Conservation (phyloP, 2,329 filamentous ascomycete species). For the Orbilia quercus region DNA sequence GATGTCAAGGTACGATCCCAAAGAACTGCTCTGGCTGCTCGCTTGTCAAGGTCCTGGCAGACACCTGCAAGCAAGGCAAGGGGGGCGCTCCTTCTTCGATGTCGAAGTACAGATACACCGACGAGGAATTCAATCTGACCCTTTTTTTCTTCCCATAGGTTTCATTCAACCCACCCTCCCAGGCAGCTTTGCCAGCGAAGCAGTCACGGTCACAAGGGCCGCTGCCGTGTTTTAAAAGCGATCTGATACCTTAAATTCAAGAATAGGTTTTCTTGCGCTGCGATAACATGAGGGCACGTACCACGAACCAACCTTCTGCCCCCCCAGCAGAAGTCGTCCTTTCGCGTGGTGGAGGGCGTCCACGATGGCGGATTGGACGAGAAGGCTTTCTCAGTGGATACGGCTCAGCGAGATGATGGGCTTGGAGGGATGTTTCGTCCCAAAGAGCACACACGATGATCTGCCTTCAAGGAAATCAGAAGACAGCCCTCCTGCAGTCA, state of each 20-base stretch:
- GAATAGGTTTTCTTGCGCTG: slow-evolving; percentile 55
- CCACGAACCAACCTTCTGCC: slow-evolving; percentile 30
- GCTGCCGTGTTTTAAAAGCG: slow-evolving; percentile 56
- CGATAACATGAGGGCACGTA: slow-evolving; percentile 55
- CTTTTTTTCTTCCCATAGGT: neutral
- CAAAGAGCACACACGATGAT: slow-evolving; percentile 45
- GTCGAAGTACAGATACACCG: slow-evolving; percentile 44
- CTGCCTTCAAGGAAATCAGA: slow-evolving; percentile 49
- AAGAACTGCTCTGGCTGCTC: slow-evolving; percentile 42
- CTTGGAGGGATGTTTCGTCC: slow-evolving; percentile 54
- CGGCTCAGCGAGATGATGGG: slow-evolving; percentile 37
- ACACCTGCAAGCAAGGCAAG: slow-evolving; percentile 54
- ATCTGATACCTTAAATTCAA: slow-evolving; percentile 57
- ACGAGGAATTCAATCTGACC: slow-evolving; percentile 20
- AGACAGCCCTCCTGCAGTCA: slow-evolving; percentile 43
- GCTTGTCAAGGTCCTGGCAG: slow-evolving; percentile 48
- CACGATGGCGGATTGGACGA: slow-evolving; percentile 52
- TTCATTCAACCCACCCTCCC: slow-evolving; percentile 33
- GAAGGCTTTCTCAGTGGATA: slow-evolving; percentile 42
- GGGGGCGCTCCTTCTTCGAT: slow-evolving; percentile 49
- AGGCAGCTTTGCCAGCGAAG: slow-evolving; percentile 56
- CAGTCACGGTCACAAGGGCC: slow-evolving; percentile 57
- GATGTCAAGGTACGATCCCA: slow-evolving; percentile 34
- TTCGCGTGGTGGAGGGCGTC: slow-evolving; percentile 54
- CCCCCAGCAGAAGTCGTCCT: slow-evolving; percentile 26